Base-by-base conservation (phyloP, 805 yeast genomes). In the Zygosaccharomyces siamensis region DNA sequence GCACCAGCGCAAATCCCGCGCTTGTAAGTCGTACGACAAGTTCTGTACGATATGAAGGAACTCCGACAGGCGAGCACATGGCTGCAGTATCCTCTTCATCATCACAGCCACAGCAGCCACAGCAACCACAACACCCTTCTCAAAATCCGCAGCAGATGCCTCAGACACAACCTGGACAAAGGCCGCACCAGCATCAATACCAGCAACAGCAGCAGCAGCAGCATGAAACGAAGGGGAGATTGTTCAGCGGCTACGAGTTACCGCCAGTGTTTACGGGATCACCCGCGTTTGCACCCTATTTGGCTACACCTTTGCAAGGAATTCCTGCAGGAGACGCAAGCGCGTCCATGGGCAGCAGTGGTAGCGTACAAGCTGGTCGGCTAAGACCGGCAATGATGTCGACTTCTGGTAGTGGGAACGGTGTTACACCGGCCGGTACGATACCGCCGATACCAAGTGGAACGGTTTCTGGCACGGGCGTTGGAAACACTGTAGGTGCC, bases 261-360 rank as follows among this genome's bases (percentile, higher is more conserved):
- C 63, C 63, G 31, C 62, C 69, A 7, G 57, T 61, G 27, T 57
- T 60, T 21, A 56, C 64, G 10, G 60, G 63, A 3, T 57, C 69
- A 3, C 61, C 68, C 6, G 61, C 66, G 1, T 56, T 60, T 40
- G 64, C 62, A 30, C 67, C 61, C 5, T 66, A 67, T 43, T 51
- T 66, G 21, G 69, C 70, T 3, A 66, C 71, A 2, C 71, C 71
- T 3, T 49, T 63, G 43, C 71, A 51, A 23, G 51, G 63, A 49
- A 49, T 18, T 5, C 37, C 37, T 33, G 16, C 21, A 5, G 57
- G 56, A 45, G 58, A 65, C 27, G 62, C 68, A 27, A 64, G 67
- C 14, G 48, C 60, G 12, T 59, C 39, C 68, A 61, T 45, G 59
- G 50, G 48, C 30, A 26, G 27, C 24, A 24, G 8, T 14, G 20